These are phyloP conservation scores for Laguncularia racemosa DNA, from an alignment of 345 rosid species.

Conservation along the genomic window DNA sequence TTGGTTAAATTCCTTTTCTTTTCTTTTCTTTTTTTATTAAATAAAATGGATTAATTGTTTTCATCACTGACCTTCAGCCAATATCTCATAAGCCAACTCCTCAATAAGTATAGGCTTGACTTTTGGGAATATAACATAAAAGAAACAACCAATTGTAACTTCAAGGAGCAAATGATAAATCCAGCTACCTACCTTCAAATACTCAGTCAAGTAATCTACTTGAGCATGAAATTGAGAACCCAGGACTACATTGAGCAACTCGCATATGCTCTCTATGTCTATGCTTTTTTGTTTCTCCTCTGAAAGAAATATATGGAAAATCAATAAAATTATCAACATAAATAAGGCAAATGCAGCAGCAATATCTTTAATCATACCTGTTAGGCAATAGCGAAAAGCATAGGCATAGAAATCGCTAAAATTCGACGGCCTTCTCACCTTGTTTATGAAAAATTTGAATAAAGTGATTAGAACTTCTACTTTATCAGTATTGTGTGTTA, in stretches of 20 bases:
- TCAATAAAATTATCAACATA: conserved; percentile 4
- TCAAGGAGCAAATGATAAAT: not conserved
- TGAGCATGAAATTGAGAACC: conserved; percentile 65
- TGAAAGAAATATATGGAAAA: conserved; percentile 22
- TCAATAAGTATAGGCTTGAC: no score
- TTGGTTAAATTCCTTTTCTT: no score
- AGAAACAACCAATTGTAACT: conserved; percentile 4
- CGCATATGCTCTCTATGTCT: conserved; percentile 84
- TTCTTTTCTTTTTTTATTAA: no score
- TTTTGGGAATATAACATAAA: not conserved
- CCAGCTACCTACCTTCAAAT: conserved; percentile 45
- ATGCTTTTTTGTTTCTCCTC: conserved; percentile 92
- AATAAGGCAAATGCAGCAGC: not conserved
- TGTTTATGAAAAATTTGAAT: conserved; percentile 12
- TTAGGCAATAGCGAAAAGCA: conserved; percentile 81
- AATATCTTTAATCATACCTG: conserved; percentile 43
- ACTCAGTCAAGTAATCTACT: conserved; percentile 69
- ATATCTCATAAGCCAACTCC: no score
- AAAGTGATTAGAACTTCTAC: no score
- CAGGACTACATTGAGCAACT: conserved; percentile 72
- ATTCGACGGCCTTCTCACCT: conserved; percentile 68
- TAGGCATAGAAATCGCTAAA: conserved; percentile 78
- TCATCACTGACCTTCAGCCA: no score
- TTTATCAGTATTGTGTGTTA: no score
- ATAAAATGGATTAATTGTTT: no score